Evolutionary conservation across 768 basidiomycete species (phyloP).

Genomic region (Amanita phalloides): DNA sequence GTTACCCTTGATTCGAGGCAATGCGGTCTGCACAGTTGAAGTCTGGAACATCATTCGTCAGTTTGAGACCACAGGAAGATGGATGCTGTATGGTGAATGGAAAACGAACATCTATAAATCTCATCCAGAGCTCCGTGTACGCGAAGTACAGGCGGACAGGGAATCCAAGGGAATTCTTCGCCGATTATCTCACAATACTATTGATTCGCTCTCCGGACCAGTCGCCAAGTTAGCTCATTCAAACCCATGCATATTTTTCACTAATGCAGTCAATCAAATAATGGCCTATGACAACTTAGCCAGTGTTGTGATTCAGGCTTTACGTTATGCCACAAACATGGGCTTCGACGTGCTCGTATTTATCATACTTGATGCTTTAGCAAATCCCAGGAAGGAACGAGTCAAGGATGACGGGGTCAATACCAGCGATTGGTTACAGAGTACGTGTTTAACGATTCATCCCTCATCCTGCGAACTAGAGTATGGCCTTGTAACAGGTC

Average conservation of each 20-base stretch:
- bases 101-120: constrained; percentile 58
- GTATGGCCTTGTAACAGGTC: constrained; percentile 37
- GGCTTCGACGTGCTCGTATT: constrained; percentile 91
- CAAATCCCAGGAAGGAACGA: constrained; percentile 70
- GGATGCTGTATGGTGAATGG: constrained; percentile 96
- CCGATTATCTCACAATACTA: constrained; percentile 75
- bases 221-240: constrained; percentile 92
- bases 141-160: constrained; percentile 72
- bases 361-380: constrained; percentile 76
- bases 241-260: constrained; percentile 88
- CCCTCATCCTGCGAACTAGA: not conserved
- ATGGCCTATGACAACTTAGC: constrained; percentile 95
- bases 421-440: constrained; percentile 84
- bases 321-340: constrained; percentile 84
- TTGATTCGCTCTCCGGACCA: constrained; percentile 75
- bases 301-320: constrained; percentile 78
- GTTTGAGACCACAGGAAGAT: constrained; percentile 72
- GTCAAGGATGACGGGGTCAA: constrained; percentile 92
- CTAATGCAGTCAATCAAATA: constrained; percentile 84
- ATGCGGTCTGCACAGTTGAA: constrained; percentile 84
- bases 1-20: constrained; percentile 73
- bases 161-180: constrained; percentile 87
- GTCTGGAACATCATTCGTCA: constrained; percentile 84
- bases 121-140: constrained; percentile 72
- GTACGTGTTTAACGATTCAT: constrained; percentile 34